Percentiles rank a stretch among this genome's conserved stretches.
Evolutionary conservation across 2,329 filamentous ascomycete species (phyloP).

Genomic region (Ilyonectria robusta): DNA sequence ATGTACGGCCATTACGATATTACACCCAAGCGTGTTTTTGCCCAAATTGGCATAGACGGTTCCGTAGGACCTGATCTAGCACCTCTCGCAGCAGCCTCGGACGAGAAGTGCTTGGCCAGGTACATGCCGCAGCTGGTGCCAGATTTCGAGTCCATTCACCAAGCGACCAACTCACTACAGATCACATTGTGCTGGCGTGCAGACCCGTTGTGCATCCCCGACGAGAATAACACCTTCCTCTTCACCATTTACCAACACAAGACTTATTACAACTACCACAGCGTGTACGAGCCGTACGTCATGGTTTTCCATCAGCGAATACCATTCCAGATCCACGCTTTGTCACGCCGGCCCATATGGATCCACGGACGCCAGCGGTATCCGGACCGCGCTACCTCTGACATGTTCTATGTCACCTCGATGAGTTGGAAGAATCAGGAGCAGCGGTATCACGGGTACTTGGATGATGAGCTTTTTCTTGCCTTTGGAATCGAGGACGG

Average conservation of each 20-base stretch:
- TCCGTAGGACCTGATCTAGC: constrained; percentile 63
- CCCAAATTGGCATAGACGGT: constrained; percentile 61
- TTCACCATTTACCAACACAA: constrained; percentile 71
- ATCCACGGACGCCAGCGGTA: constrained; percentile 63
- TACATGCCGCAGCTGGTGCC: constrained; percentile 59
- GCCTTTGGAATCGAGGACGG: constrained; percentile 70
- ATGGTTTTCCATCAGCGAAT: constrained; percentile 63
- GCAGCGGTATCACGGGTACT: constrained; percentile 67
- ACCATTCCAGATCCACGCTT: constrained; percentile 65
- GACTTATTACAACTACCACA: constrained; percentile 62
- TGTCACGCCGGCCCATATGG: constrained; percentile 68
- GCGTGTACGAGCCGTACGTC: constrained; percentile 69
- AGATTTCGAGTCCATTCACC: constrained; percentile 65
- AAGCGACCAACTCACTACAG: constrained; percentile 71
- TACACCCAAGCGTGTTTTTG: constrained; percentile 63
- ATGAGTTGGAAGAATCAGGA: constrained; percentile 67
- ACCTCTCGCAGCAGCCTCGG: constrained; percentile 50
- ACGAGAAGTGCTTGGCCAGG: constrained; percentile 61
- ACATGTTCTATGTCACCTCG: constrained; percentile 72
- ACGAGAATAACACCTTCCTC: constrained; percentile 67
- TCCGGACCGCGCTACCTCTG: constrained; percentile 54
- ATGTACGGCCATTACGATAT: constrained; percentile 70
- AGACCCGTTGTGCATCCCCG: constrained; percentile 59
- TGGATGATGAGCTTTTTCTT: constrained; percentile 69
- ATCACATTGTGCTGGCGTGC: constrained; percentile 67